Evolutionary conservation across 192 early-diverging fungal species (phyloP), one percentile per base, ranked within the genome.

Genomic region (Linnemannia exigua): DNA sequence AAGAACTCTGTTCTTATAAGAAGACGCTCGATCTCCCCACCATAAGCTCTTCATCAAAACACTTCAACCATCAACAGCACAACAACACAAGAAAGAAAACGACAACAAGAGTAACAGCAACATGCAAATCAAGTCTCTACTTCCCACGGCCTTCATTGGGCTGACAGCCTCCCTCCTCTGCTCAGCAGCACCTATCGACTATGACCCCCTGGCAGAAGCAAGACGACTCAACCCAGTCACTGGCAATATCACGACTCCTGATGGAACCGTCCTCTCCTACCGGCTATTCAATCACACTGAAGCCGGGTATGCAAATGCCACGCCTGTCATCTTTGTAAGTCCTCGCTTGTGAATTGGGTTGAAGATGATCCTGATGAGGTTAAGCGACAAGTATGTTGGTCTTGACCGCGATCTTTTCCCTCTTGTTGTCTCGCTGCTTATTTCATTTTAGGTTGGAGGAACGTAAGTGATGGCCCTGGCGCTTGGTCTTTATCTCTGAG

Each of bases 221-320:
- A n/a, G 11, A 31, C 28, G 14, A 63, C 58, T 72, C 47, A 48
- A 48, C n/a, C 46, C 46, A 16, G 17, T 72, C 15, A 47, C 19
- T 41, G 71, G 71, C 31, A 72, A 51, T 46, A n/a, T 72, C 8
- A 72, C 71, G 28, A 72, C 71, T 20, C 12, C 46, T 6, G 71
- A 72, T 72, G 71, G 71, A 48, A 16, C 48, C 3, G 28, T 72
- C 71, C 38, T 72, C 28, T 38, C 19, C 47, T 72, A 72, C 47
- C 38, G 46, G 1, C 31, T 72, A 22, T 72, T 47, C 31, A 72
- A 48, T 11, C 11, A 48, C 12, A 38, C 22, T 2, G 25, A 48
- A 12, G 44, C 71, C 22, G 28, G 25, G 14, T 38, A 46, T 19
- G 46, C 71, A 7, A 38, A 38, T 16, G 38, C 46, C 14, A 72